Conservation (phyloP, 2,329 filamentous ascomycete genomes). For the Penicillium sp. region DNA sequence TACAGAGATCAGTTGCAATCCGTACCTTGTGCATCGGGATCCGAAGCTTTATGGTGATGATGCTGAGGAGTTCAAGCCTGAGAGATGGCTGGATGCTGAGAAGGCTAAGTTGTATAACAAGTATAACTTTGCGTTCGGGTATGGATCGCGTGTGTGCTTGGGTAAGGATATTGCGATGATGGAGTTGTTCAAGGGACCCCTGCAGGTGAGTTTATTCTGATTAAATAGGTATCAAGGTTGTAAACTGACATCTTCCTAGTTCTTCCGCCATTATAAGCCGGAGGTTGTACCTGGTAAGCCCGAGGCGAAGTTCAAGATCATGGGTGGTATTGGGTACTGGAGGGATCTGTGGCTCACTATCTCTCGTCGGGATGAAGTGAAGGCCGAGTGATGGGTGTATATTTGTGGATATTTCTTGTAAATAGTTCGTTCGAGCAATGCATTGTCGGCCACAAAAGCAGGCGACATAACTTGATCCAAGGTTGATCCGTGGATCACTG, state of each 20-base stretch:
- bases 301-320: constrained; percentile 30
- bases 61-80: constrained; percentile 44
- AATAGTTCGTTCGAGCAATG: neutral
- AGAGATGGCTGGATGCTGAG: constrained; percentile 44
- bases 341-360: constrained; percentile 36
- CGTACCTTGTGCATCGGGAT: constrained; percentile 52
- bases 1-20: constrained; percentile 50
- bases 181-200: constrained; percentile 53
- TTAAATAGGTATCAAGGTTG: neutral
- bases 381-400: constrained; percentile 3
- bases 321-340: constrained; percentile 39
- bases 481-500: neutral
- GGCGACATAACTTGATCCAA: neutral
- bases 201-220: constrained; percentile 28
- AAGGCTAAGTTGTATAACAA: constrained; percentile 47
- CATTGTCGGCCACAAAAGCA: neutral
- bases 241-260: constrained; percentile 17
- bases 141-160: constrained; percentile 52
- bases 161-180: constrained; percentile 56
- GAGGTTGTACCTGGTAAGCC: constrained; percentile 28
- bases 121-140: constrained; percentile 55
- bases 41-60: constrained; percentile 43
- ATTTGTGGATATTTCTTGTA: neutral
- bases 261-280: constrained; percentile 33
- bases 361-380: constrained; percentile 25